A percentile compares a stretch with the other conserved stretches of the same genome.
These are phyloP conservation scores for Globisporangium canariense DNA, from an alignment of 352 stramenopile genomes.

Conservation along the genomic window DNA sequence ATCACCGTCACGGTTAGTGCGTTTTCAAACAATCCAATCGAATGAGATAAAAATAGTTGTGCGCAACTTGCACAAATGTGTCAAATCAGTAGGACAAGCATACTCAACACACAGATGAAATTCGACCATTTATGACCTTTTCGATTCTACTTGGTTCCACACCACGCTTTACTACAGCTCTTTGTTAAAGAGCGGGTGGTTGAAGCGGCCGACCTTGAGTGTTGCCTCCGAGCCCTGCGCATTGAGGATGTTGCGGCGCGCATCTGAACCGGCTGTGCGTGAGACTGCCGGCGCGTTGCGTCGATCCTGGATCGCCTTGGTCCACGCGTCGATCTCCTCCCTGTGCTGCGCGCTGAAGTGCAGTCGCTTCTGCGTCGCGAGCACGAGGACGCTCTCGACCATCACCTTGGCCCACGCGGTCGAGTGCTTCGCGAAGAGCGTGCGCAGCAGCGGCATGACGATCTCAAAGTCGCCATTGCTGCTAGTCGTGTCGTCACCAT, in stretches of 20 bases:
- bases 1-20: neutral
- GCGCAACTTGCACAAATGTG: neutral
- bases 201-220: constrained; percentile 53
- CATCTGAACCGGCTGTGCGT: constrained; percentile 46
- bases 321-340: constrained; percentile 64
- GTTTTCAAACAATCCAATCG: neutral
- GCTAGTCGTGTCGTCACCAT: constrained; percentile 9
- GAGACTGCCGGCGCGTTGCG: constrained; percentile 33
- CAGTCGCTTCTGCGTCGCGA: constrained; percentile 54
- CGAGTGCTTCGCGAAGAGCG: constrained; percentile 46
- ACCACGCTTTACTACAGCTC: constrained; percentile 21
- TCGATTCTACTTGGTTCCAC: no score
- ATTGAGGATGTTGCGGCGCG: constrained; percentile 62
- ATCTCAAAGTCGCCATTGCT: constrained; percentile 22
- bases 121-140: neutral
- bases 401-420: constrained; percentile 57
- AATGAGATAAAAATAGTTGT: neutral
- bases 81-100: neutral
- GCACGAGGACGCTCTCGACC: constrained; percentile 49
- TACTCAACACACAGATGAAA: no score
- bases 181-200: constrained; percentile 79
- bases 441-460: constrained; percentile 64
- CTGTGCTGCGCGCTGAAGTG: constrained; percentile 46
- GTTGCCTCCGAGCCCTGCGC: constrained; percentile 43
- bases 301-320: constrained; percentile 48